phyloP scores from a whole-genome alignment of 2,329 filamentous ascomycete species.

The Grosmannia serpens region DNA sequence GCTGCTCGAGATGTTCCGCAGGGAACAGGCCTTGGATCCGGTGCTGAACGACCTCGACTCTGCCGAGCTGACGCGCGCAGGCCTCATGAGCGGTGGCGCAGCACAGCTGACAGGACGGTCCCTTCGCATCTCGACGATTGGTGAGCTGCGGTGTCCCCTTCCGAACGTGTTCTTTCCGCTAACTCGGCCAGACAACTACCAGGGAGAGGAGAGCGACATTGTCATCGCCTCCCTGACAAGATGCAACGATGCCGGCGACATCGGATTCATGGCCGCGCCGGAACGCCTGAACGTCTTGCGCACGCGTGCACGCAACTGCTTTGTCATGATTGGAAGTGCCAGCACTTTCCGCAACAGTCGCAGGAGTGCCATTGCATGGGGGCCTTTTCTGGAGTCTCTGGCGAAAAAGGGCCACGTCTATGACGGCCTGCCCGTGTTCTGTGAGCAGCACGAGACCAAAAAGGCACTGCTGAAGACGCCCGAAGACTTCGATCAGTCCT shows the following conservation, averaged over 20 bases:
- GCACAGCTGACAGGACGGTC: constrained; percentile 33
- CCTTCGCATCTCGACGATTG: constrained; percentile 60
- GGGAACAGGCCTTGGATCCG: constrained; percentile 39
- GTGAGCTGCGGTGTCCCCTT: constrained; percentile 30
- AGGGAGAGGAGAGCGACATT: constrained; percentile 66
- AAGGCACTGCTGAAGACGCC: constrained; percentile 32
- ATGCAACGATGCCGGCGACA: constrained; percentile 51
- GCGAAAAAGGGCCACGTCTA: constrained; percentile 41
- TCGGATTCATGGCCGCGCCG: constrained; percentile 57
- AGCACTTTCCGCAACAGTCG: constrained; percentile 43
- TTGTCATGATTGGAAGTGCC: constrained; percentile 62
- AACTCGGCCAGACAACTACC: constrained; percentile 53
- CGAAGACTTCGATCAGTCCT: constrained; percentile 47
- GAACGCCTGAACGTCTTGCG: constrained; percentile 61
- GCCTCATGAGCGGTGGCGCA: constrained; percentile 42
- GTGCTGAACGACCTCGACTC: constrained; percentile 56
- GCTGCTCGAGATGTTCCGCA: constrained; percentile 38
- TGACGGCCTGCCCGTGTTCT: constrained; percentile 49
- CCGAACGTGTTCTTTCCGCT: not conserved
- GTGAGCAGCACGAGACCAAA: constrained; percentile 42
- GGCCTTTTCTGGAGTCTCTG: constrained; percentile 39
- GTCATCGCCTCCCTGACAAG: constrained; percentile 57
- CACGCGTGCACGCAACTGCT: constrained; percentile 50
- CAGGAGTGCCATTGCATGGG: constrained; percentile 32
- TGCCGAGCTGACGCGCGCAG: constrained; percentile 34